phyloP scores from a whole-genome alignment of 371 early-diverging fungal species.

The Zopfochytrium polystomum region DNA sequence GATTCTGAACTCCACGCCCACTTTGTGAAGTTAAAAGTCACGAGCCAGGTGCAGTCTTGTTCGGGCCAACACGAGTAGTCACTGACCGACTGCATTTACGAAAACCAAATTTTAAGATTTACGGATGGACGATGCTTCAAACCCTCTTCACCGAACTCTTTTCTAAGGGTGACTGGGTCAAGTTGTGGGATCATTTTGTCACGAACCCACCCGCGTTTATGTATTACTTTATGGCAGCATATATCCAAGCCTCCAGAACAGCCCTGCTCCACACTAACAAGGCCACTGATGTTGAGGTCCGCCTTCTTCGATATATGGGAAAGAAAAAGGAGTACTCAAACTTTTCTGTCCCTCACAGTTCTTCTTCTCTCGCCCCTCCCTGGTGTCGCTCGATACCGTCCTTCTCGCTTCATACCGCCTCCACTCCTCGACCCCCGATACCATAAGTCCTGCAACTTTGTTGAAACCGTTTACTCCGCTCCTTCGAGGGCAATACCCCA shows the following conservation, averaged over 20 bases:
- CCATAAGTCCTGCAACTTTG: slow-evolving; percentile 24
- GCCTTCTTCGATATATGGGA: not conserved
- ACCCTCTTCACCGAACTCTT: slow-evolving; percentile 47
- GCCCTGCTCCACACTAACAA: slow-evolving; percentile 33
- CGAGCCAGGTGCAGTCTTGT: slow-evolving; percentile 46
- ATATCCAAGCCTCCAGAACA: slow-evolving; percentile 31
- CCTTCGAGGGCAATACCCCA: slow-evolving; percentile 41
- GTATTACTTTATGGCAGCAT: slow-evolving; percentile 47
- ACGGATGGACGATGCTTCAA: slow-evolving; percentile 47
- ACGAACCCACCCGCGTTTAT: slow-evolving; percentile 44
- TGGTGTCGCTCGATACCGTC: slow-evolving; percentile 27
- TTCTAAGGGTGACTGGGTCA: slow-evolving; percentile 43
- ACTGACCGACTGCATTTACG: not conserved
- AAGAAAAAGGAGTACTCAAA: not conserved
- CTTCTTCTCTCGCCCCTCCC: slow-evolving; percentile 35
- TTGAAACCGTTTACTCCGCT: slow-evolving; percentile 39
- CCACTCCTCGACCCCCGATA: slow-evolving; percentile 30
- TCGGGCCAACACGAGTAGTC: too few species aligned
- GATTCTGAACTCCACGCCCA: slow-evolving; percentile 49
- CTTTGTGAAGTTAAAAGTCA: slow-evolving; percentile 44
- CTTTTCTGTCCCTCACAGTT: slow-evolving; percentile 16
- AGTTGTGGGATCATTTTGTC: slow-evolving; percentile 52
- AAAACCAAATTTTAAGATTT: slow-evolving; percentile 29
- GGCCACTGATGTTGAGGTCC: slow-evolving; percentile 41
- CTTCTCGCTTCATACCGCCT: slow-evolving; percentile 36